Base-by-base conservation (phyloP, 164 flowering plant species). In the Berberis thunbergii region DNA sequence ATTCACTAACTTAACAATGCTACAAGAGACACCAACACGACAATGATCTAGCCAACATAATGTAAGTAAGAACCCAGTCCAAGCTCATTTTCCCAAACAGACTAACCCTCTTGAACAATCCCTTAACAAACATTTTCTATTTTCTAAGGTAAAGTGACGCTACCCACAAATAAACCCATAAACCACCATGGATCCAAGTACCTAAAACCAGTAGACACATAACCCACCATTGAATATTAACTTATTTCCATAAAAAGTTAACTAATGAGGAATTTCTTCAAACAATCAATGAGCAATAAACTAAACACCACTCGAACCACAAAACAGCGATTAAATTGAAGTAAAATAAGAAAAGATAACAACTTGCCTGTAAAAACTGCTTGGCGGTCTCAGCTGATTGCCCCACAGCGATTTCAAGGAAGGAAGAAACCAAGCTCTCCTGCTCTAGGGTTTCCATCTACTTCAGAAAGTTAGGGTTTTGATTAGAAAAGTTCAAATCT, bases 401-500 rank as follows among this genome's bases (percentile, higher is more conserved):
- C 40, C 96, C 97, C 2, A 77, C 96, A 42, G 97, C 93, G 74
- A 94, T 85, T 74, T 94, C 97, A 3, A 94, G 80, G 64, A 94
- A 94, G 6, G 90, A 87, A 1, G 93, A 76, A 49, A 94, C 84
- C 84, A 91, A 66, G 50, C 56, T 73, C 77, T 87, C 90, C 73
- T 91, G 61, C 53, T 94, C 96, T 48, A 75, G 39, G 61, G 66
- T 77, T 59, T 84, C 94, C 90, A 87, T 84, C 57, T 58, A 41
- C 7, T 6, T 41, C 10, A 39, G 43, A 57, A 48, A 7, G 9
- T 11, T 48, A 48, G 10, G 7, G 7, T 48, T 48, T 6, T 48
- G 50, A 48, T 48, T 26, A 0, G 26, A 26, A 26, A 26, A 26
- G 26, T 26, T 26, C 26, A 26, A 26, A 26, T 26, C 26, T 26